Evolutionary conservation across 371 early-diverging fungal genomes (phyloP), one percentile per base, ranked within the genome.

Genomic region (Mucor mucedo): DNA sequence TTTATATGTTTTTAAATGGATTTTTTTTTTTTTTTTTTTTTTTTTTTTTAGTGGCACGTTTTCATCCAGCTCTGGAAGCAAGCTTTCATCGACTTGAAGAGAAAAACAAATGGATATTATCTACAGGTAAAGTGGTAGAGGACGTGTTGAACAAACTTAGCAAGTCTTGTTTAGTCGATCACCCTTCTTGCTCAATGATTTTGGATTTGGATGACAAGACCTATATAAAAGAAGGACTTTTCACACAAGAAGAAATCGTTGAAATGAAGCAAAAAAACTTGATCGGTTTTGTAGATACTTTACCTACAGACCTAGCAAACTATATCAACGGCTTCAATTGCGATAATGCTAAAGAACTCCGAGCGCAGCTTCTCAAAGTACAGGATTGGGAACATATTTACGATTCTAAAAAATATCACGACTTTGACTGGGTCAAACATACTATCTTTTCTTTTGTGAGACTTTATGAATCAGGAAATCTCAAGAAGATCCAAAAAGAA

Each of bases 381-480:
- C 59, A 65, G 28, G 50, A 65, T 48, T 65, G 65, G 65, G 59
- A 65, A 40, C 21, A 6, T 47, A 35, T 54, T 33, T 59, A 65
- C 33, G 10, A 40, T 59, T 29, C n/a, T 13, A 52, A 55, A 9
- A 41, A 65, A 28, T 3, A 59, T 33, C 59, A 65, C 32, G 65
- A 66, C 28, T 59, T 65, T 42, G 60, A 59, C 48, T 65, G 55
- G 59, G 33, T 59, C 29, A 65, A 65, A 33, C 48, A 48, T 52
- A 54, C 59, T 8, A 39, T 65, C 21, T 33, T n/a, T 65, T 47
- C 65, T 16, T 55, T 59, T 35, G 42, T 65, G 13, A 65, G 60
- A 52, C 57, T 50, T 10, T 64, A 64, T 58, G 54, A 64, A 29
- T 56, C 57, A 30, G 65, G 58, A 53, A 56, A 44, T 11, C 29